phyloP scores from a whole-genome alignment of 768 basidiomycete genomes.

The Infundibulicybe gibba region DNA sequence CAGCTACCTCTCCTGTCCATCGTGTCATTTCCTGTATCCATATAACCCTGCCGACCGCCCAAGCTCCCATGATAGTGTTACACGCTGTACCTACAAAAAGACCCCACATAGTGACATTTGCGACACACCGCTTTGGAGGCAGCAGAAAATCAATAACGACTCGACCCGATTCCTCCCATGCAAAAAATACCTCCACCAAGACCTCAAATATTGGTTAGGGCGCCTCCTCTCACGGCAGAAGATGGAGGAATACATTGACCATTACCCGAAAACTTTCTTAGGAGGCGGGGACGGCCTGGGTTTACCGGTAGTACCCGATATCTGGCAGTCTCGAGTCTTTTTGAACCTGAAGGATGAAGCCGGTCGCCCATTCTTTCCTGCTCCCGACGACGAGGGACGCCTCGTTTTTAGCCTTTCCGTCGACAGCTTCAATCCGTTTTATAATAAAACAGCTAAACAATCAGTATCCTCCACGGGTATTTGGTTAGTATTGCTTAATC shows the following conservation, averaged over 20 bases:
- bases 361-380: constrained; percentile 17
- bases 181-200: too few relatives aligned
- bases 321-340: constrained; percentile 15
- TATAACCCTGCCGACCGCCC: constrained; percentile 2
- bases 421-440: constrained; percentile 22
- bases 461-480: constrained; percentile 18
- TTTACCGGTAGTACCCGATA: constrained; percentile 9
- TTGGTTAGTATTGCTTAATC: constrained; percentile 27
- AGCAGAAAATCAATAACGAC: not conserved
- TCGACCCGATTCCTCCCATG: not conserved
- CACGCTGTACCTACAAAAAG: not conserved
- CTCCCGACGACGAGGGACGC: constrained; percentile 9
- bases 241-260: constrained; percentile 18
- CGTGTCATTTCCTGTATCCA: not conserved
- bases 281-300: not conserved
- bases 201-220: constrained; percentile 19
- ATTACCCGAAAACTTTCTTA: constrained; percentile 5
- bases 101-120: too few relatives aligned
- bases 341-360: constrained; percentile 10
- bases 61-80: not conserved
- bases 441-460: too few relatives aligned
- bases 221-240: constrained; percentile 18
- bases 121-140: constrained; percentile 15
- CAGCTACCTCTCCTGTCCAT: not conserved
- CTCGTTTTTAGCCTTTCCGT: too few relatives aligned